Evolutionary conservation across 352 stramenopile species (phyloP).

Genomic region (Globisporangium splendens): DNA sequence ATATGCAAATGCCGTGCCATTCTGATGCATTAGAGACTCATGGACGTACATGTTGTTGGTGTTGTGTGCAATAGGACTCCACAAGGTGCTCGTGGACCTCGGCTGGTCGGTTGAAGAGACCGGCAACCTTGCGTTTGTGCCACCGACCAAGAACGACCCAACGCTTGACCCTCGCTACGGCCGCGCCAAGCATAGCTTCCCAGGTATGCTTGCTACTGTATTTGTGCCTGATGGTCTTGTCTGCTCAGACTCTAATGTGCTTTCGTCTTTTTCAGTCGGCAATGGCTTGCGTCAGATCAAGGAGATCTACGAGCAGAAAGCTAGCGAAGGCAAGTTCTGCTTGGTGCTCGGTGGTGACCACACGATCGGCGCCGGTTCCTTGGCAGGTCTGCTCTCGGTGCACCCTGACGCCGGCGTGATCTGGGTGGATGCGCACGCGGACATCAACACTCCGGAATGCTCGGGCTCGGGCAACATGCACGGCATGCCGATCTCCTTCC

Average conservation of each 20-base stretch:
- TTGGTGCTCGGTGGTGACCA: slow-evolving; percentile 96
- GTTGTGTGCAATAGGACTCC: slow-evolving; percentile 32
- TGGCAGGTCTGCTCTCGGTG: slow-evolving; percentile 89
- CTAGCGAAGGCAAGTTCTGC: slow-evolving; percentile 90
- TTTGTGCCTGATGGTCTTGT: no score
- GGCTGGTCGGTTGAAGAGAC: slow-evolving; percentile 86
- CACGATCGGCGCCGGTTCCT: slow-evolving; percentile 91
- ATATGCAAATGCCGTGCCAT: not conserved
- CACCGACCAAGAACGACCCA: slow-evolving; percentile 49
- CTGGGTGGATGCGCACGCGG: slow-evolving; percentile 97
- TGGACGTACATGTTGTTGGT: not conserved
- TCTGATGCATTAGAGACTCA: not conserved
- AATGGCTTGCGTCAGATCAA: slow-evolving; percentile 79
- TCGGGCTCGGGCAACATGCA: slow-evolving; percentile 96
- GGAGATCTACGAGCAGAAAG: slow-evolving; percentile 82
- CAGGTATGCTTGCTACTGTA: slow-evolving; percentile 26
- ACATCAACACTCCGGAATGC: slow-evolving; percentile 95
- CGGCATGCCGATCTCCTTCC: slow-evolving; percentile 95
- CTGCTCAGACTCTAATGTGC: no score
- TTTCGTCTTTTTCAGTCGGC: slow-evolving; percentile 54
- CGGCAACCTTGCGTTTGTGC: slow-evolving; percentile 68
- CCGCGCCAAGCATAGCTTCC: slow-evolving; percentile 71
- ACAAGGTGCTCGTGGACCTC: slow-evolving; percentile 74
- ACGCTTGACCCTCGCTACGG: slow-evolving; percentile 65
- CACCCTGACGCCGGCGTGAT: slow-evolving; percentile 93